Base-by-base conservation (phyloP, 176 grass and related monocot genomes). In the Oryza australiensis region DNA sequence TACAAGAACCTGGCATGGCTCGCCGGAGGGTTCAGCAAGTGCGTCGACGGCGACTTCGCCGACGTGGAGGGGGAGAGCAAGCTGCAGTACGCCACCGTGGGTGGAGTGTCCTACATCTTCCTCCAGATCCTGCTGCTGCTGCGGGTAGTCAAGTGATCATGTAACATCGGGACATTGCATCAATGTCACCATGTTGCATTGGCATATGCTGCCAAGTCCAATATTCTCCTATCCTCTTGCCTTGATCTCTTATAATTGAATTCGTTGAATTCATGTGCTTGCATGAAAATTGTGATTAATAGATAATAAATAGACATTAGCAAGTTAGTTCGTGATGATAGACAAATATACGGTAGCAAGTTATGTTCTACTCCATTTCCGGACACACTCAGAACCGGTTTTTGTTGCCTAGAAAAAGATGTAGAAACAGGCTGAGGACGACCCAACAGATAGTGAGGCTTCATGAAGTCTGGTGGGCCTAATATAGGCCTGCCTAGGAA, bases 1-100 rank as follows among this genome's bases (percentile, higher is more conserved):
- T 94, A 94, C 82, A 86, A 76, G 84, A 95, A 87, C 89, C 80
- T 99, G 49, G 93, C 76, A 22, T 99, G 96, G 93, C 87, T 99
- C 49, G 91, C 87, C 48, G 93, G 96, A 1, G 93, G 96, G 26
- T 95, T 99, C 79, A 99, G 89, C 80, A 89, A 90, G 83, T 86
- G 87, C 64, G 76, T 64, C 9, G 89, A 91, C 26, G 80, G 70
- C 15, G 93, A 99, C 32, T 94, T 99, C 46, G 40, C 73, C 3
- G 71, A 81, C 20, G 80, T 95, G 40, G 89, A 95, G 76, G 93
- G 91, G 66, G 92, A 76, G 53, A 90, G 84, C 70, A 94, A 90
- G 72, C 93, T 95, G 45, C 91, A 88, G 80, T 94, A 99, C 75
- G 91, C 96, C 73, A 99, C 96, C 2, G 70, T 95, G 27, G 91